Percentiles rank a stretch among this genome's conserved stretches.
These are phyloP conservation scores for Capsicum baccatum DNA, from an alignment of 257 asterid species.

Conservation along the genomic window DNA sequence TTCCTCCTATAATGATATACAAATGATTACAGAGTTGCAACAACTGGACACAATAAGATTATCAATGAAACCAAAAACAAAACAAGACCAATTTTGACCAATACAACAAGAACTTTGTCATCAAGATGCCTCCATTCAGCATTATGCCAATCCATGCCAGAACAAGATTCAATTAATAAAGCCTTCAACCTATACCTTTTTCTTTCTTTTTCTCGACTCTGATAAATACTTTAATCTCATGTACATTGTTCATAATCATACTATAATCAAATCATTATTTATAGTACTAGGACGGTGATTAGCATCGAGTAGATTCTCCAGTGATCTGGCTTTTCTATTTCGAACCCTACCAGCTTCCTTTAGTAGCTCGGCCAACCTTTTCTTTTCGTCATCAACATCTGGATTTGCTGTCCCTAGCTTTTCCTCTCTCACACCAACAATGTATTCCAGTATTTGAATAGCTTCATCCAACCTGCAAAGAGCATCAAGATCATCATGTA, in stretches of 20 bases:
- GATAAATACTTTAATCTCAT: slow-evolving; percentile 44
- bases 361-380: slow-evolving; percentile 79
- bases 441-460: slow-evolving; percentile 71
- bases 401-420: slow-evolving; percentile 99
- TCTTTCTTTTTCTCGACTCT: slow-evolving; percentile 35
- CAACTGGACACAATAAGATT: slow-evolving; percentile 33
- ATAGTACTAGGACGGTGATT: slow-evolving; percentile 50
- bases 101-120: slow-evolving; percentile 26
- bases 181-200: slow-evolving; percentile 50
- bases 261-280: slow-evolving; percentile 57
- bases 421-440: slow-evolving; percentile 92
- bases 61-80: slow-evolving; percentile 16
- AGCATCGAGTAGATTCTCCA: slow-evolving; percentile 74
- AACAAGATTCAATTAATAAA: slow-evolving; percentile 50
- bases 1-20: slow-evolving; percentile 28
- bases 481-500: slow-evolving; percentile 24
- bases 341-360: slow-evolving; percentile 84
- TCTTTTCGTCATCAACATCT: slow-evolving; percentile 88
- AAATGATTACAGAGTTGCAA: slow-evolving; percentile 31
- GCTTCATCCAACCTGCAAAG: slow-evolving; percentile 82
- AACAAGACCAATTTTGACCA: slow-evolving; percentile 24
- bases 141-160: slow-evolving; percentile 43
- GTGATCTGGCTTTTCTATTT: slow-evolving; percentile 73
- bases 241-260: slow-evolving; percentile 56
- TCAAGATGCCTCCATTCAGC: slow-evolving; percentile 27